Evolutionary conservation across 192 early-diverging fungal species (phyloP), one percentile per base, ranked within the genome.

Genomic region (Backusella tarrabulga): DNA sequence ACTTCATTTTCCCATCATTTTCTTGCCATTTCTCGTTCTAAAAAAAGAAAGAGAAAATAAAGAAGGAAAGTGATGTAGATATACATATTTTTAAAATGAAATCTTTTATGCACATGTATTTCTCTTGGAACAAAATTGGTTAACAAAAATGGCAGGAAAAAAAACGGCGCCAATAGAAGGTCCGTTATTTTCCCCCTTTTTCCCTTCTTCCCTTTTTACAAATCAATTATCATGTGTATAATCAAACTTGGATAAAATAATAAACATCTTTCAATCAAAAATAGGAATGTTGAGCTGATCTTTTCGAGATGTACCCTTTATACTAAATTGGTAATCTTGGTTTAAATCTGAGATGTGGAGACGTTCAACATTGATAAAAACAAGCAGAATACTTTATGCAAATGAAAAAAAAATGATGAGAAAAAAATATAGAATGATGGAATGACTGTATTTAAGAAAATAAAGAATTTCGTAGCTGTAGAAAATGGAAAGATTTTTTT

Each of bases 311-410:
- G 19, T 63, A 26, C 2, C n/a, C 23, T 3, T 60, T 63, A 26
- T 63, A 63, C 56, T 63, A 63, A 63, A 63, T 63, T 29, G 11
- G 56, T 26, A 29, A 29, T 63, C 56, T 63, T 63, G 23, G 56
- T 63, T 63, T 63, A 29, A 63, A 63, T 63, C 56, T 63, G 56
- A 63, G 23, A 29, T 29, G 56, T 63, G 56, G 26, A 63, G 56
- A 29, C 56, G 9, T 29, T 29, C 56, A 63, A 29, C 56, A 29
- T 63, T 63, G 23, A 63, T 63, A 63, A 29, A 63, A 29, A 29
- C 46, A 63, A 26, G 14, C 9, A 29, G 7, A 12, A 12, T 29
- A 29, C 3, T 63, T 63, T 63, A 63, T 63, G 8, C 8, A 54
- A 54, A 8, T 32, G 21, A 26, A 23, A 26, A 26, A 29, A 60